Conservation (phyloP, 176 grass and related monocot genomes). For the Alloteropsis semialata region DNA sequence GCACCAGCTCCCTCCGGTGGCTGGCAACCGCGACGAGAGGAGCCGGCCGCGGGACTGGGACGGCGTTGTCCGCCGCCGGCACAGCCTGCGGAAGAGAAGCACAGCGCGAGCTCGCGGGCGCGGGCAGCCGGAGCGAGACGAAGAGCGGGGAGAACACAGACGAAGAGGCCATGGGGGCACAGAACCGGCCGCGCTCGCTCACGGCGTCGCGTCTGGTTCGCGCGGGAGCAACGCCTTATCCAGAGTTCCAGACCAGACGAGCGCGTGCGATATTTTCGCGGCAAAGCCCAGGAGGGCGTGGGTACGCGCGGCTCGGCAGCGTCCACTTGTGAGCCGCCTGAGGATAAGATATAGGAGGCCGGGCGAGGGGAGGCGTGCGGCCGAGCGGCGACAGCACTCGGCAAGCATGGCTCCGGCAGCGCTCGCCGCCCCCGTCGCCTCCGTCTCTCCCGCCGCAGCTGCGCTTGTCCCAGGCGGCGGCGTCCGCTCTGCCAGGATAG, state of each 20-base stretch:
- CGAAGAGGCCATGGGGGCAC: constrained; percentile 37
- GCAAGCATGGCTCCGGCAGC: constrained; percentile 35
- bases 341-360: constrained; percentile 38
- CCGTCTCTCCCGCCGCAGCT: neutral
- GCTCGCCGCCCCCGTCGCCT: constrained; percentile 15
- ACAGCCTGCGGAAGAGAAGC: neutral
- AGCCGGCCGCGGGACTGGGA: neutral
- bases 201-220: constrained; percentile 13
- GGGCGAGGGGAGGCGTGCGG: neutral
- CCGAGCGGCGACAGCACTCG: neutral
- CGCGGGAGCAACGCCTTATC: constrained; percentile 59
- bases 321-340: constrained; percentile 11
- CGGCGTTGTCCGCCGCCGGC: neutral
- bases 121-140: constrained; percentile 25
- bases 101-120: neutral
- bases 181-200: neutral
- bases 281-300: neutral
- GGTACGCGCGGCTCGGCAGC: constrained; percentile 35
- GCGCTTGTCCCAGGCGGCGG: neutral
- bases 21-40: constrained; percentile 14
- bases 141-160: constrained; percentile 38
- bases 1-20: constrained; percentile 63
- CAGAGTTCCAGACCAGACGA: no score
- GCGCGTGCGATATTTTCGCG: constrained; percentile 16
- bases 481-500: neutral